Base-by-base conservation (phyloP, 768 basidiomycete genomes). In the Lactarius pseudohatsudake region DNA sequence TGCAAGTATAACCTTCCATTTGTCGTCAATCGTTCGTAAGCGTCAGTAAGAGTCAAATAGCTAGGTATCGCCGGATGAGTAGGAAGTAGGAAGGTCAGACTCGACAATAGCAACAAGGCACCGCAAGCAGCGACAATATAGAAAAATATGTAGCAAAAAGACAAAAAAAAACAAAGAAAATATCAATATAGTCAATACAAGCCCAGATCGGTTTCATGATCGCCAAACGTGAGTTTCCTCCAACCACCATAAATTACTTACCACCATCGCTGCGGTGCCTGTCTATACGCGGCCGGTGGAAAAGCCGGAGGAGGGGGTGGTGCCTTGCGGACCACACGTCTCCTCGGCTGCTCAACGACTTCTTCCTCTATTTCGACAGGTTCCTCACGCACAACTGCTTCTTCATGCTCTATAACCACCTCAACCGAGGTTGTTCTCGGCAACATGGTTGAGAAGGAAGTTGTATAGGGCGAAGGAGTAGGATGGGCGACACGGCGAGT, bases 381-480 rank as follows among this genome's bases (percentile, higher is more conserved):
- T 59, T 76, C 76, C 57, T 72, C 79, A 34, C 76, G 73, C 38
- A 69, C 62, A 67, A 66, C 59, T 53, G 67, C 30, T 18, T 75
- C 75, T 15, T 88, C 86, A 62, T 92, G 89, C 41, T 86, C 85
- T 47, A 86, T 72, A 50, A 89, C 68, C 40, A 80, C 80, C 69
- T 86, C 89, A 30, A 92, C 79, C 15, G 88, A 84, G 16, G 91
- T 92, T 30, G 91, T 93, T 67, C 85, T 85, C 20, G 89, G 90
- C 74, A 85, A 69, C 6, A 81, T 80, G n/a, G 86, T 81, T 8
- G 84, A 82, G 41, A 84, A 81, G 11, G 83, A 80, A n/a, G 83
- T 78, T 26, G 83, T 84, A 34, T 81, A 80, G 8, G 82, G 82
- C 72, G 89, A 86, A 7, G 91, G 91, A 34, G 85, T 84, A 26